Evolutionary conservation across 1,284 basidiomycete species (phyloP), one percentile per base, ranked within the genome.

Genomic region (Vanrija sp.): DNA sequence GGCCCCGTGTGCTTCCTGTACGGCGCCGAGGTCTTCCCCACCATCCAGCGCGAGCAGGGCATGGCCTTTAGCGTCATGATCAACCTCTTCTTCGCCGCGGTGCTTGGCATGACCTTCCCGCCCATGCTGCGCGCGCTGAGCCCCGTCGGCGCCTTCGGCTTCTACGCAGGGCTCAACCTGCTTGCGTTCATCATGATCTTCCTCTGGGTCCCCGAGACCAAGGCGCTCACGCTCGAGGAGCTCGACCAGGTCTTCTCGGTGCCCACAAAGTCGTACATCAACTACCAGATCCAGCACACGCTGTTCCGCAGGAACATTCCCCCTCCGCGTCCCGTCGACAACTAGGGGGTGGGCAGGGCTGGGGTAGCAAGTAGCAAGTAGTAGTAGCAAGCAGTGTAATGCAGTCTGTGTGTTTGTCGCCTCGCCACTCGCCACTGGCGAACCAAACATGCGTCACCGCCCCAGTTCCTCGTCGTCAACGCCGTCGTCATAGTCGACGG

Each of bases 81-180:
- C 31, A 56, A 51, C 52, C 53, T 47, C 50, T 53, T 61, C 43
- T 68, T 52, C 43, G 58, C 51, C 18, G 54, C 61, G 53, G 69
- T 87, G 38, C 75, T 89, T 35, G 82, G 84, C 0, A 80, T 88
- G 57, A 87, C 86, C 0, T 87, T 84, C 78, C 86, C 86, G 3
- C 80, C 79, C 3, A 75, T 88, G 27, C 63, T n/a, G 31, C 60
- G 64, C 9, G 53, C 42, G 53, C 12, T 31, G 31, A 14, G 31
- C 31, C 12, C 2, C 12, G 31, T 31, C 2, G 87, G 86, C 48
- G 87, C 87, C 6, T 60, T 65, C 48, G 45, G 54, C 24, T 65
- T 59, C 55, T 67, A 72, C 49, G 62, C 66, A 6, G 82, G 80
- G 3, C 64, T 82, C 41, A 84, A 85, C 55, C 38, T 68, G 3